phyloP scores from a whole-genome alignment of 2,329 filamentous ascomycete species.

The Hirsutella rhossiliensis region DNA sequence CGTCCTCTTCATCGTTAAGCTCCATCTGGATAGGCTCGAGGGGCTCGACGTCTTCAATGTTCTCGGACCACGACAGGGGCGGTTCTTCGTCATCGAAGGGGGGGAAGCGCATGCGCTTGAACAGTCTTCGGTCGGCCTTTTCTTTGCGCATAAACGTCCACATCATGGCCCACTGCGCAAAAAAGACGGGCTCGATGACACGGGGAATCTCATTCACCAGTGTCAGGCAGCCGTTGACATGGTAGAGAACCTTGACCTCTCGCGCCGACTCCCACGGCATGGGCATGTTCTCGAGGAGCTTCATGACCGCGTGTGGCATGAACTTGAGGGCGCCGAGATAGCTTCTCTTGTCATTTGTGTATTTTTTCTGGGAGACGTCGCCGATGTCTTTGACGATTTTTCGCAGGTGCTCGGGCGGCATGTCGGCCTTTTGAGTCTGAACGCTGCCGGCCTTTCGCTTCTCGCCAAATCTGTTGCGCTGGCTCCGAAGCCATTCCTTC shows the following conservation, averaged over 20 bases:
- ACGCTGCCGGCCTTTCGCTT: conserved; percentile 95
- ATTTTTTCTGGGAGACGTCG: conserved; percentile 98
- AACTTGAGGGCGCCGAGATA: conserved; percentile 97
- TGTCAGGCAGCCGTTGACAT: conserved; percentile 94
- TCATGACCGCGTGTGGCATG: conserved; percentile 97
- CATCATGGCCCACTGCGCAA: conserved; percentile 99
- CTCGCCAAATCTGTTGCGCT: conserved; percentile 89
- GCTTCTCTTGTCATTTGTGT: conserved; percentile 95
- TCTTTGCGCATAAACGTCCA: conserved; percentile 98
- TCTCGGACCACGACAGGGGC: conserved; percentile 94
- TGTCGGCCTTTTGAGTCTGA: conserved; percentile 95
- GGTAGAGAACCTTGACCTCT: conserved; percentile 96
- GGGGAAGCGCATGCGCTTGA: conserved; percentile 98
- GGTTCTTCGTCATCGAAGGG: conserved; percentile 98
- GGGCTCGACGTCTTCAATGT: conserved; percentile 96
- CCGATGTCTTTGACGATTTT: conserved; percentile 99
- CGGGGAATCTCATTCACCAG: conserved; percentile 93
- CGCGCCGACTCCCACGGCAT: conserved; percentile 98
- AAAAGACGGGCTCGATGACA: conserved; percentile 95
- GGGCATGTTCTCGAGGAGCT: conserved; percentile 97
- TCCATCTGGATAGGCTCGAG: conserved; percentile 98
- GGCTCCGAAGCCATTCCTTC: conserved; percentile 90
- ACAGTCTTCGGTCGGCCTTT: conserved; percentile 88
- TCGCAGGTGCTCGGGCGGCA: conserved; percentile 94
- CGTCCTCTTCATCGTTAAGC: conserved; percentile 86